Evolutionary conservation across 1,284 basidiomycete genomes (phyloP).

Genomic region (Megacollybia platyphylla): DNA sequence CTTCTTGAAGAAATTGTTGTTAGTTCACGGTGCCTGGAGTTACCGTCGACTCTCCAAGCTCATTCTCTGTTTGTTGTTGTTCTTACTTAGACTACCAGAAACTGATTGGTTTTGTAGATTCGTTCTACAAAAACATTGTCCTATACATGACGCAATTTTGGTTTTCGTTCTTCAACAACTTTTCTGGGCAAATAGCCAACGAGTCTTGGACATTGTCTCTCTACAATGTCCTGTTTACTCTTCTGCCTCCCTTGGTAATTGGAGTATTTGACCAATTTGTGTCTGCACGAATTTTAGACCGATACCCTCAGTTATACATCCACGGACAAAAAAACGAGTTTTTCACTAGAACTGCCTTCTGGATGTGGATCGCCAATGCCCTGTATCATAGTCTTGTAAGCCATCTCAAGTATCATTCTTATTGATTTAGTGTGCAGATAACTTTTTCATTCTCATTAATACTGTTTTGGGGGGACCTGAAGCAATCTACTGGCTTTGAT

Average conservation of each 20-base stretch:
- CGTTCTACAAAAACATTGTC: slow-evolving; percentile 95
- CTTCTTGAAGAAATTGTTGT: slow-evolving; percentile 88
- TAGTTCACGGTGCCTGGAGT: slow-evolving; percentile 98
- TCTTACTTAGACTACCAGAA: not conserved
- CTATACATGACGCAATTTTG: slow-evolving; percentile 98
- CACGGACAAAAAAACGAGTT: slow-evolving; percentile 88
- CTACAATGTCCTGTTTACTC: slow-evolving; percentile 89
- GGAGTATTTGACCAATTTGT: slow-evolving; percentile 98
- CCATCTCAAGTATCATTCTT: slow-evolving; percentile 8
- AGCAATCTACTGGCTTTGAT: slow-evolving; percentile 70
- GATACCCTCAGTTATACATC: slow-evolving; percentile 94
- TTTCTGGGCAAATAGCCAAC: slow-evolving; percentile 96
- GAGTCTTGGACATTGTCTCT: slow-evolving; percentile 97
- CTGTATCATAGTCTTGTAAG: slow-evolving; percentile 86
- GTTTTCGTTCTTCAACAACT: slow-evolving; percentile 98
- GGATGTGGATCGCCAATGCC: slow-evolving; percentile 93
- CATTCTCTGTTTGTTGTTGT: slow-evolving; percentile 65
- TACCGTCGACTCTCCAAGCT: slow-evolving; percentile 92
- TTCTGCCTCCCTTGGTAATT: slow-evolving; percentile 93
- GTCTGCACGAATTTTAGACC: slow-evolving; percentile 89
- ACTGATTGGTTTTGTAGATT: slow-evolving; percentile 37
- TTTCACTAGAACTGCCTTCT: slow-evolving; percentile 86
- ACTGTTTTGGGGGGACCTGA: slow-evolving; percentile 86
- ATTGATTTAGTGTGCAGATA: slow-evolving; percentile 30
- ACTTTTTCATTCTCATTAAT: slow-evolving; percentile 83